Conservation (phyloP, 202 grass and related monocot genomes). For the Sporobolus alterniflorus region DNA sequence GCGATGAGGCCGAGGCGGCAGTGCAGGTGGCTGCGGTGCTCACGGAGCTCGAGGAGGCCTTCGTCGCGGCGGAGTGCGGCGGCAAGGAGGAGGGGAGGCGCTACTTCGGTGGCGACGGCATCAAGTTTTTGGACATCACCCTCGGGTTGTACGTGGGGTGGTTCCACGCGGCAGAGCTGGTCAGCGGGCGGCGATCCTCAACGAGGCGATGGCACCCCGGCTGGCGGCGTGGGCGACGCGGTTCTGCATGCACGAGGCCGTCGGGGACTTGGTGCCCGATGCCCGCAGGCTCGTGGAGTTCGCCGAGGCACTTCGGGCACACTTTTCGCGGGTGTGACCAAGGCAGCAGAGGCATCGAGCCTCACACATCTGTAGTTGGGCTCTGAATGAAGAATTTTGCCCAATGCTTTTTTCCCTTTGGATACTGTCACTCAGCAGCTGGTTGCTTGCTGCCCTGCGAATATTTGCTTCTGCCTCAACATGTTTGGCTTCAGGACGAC, state of each 20-base stretch:
- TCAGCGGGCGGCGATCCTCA: slow-evolving; percentile 13
- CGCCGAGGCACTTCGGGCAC: neutral
- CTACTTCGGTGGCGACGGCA: slow-evolving; percentile 15
- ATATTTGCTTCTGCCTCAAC: too few species aligned
- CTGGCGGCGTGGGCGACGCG: slow-evolving; percentile 37
- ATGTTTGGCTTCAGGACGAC: too few species aligned
- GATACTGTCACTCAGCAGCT: too few species aligned
- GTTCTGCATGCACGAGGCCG: slow-evolving; percentile 36
- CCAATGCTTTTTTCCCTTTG: too few species aligned
- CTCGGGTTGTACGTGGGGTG: slow-evolving; percentile 34
- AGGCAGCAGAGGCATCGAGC: neutral
- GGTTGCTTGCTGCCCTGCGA: too few species aligned
- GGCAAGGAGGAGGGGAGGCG: slow-evolving; percentile 20
- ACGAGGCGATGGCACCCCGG: slow-evolving; percentile 9
- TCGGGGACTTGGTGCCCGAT: slow-evolving; percentile 33
- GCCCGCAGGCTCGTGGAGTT: slow-evolving; percentile 39
- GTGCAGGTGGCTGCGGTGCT: slow-evolving; percentile 25
- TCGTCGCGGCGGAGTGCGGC: slow-evolving; percentile 12
- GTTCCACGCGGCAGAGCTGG: slow-evolving; percentile 34
- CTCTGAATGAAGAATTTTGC: too few species aligned
- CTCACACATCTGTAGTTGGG: too few species aligned
- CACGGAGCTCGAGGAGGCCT: slow-evolving; percentile 27
- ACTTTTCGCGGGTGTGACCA: neutral
- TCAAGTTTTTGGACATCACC: slow-evolving; percentile 47
- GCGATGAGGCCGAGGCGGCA: neutral